phyloP scores from a whole-genome alignment of 306 rosid genomes.

The Comarum palustre region DNA sequence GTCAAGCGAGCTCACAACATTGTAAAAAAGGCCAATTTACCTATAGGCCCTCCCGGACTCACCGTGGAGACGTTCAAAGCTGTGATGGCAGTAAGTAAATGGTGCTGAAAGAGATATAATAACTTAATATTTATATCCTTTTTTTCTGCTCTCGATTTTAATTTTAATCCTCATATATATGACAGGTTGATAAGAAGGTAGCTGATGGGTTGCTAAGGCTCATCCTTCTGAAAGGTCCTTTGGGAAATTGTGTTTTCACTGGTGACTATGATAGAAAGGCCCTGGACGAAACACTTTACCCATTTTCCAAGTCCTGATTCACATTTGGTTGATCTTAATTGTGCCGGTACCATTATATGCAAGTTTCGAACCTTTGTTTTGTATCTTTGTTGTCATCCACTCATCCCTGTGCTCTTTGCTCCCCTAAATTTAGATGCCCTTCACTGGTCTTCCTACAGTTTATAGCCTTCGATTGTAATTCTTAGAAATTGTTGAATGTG shows the following conservation, averaged over 20 bases:
- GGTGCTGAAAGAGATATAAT: neutral
- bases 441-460: constrained; percentile 4
- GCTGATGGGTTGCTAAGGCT: constrained; percentile 91
- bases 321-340: constrained; percentile 17
- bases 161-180: constrained; percentile 28
- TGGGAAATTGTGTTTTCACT: constrained; percentile 83
- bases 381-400: constrained; percentile 1
- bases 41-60: constrained; percentile 64
- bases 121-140: neutral
- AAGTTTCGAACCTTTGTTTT: constrained; percentile 6
- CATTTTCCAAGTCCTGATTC: constrained; percentile 69
- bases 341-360: constrained; percentile 21
- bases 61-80: constrained; percentile 85
- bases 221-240: constrained; percentile 82
- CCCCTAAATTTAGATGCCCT: constrained; percentile 8
- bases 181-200: constrained; percentile 91
- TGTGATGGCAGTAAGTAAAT: constrained; percentile 77
- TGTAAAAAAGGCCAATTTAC: constrained; percentile 65
- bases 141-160: constrained; percentile 12
- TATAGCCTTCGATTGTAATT: constrained; percentile 30
- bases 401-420: constrained; percentile 24
- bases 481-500: constrained; percentile 30
- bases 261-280: constrained; percentile 87
- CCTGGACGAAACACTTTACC: constrained; percentile 67
- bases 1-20: constrained; percentile 69